Evolutionary conservation across 306 rosid genomes (phyloP).

Genomic region (Sicyos edulis): DNA sequence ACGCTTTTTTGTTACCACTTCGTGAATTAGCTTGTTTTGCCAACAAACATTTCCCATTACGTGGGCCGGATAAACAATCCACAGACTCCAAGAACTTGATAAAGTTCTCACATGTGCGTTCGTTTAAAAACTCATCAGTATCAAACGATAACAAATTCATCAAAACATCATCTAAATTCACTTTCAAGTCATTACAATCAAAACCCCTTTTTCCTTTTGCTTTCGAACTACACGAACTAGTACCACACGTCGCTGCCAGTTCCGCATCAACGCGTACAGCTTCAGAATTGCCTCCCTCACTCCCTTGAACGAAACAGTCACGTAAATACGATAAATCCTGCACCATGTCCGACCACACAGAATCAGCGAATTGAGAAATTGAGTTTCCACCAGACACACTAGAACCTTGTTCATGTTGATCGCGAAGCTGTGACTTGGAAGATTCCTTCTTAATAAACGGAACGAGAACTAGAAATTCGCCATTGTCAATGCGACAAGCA

Average conservation of each 20-base stretch:
- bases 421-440: slow-evolving; percentile 23
- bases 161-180: slow-evolving; percentile 47
- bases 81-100: slow-evolving; percentile 47
- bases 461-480: slow-evolving; percentile 62
- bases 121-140: slow-evolving; percentile 31
- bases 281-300: slow-evolving; percentile 15
- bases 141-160: slow-evolving; percentile 33
- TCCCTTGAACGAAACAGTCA: slow-evolving; percentile 11
- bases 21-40: slow-evolving; percentile 33
- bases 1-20: slow-evolving; percentile 24
- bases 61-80: slow-evolving; percentile 55
- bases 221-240: slow-evolving; percentile 10
- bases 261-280: slow-evolving; percentile 19
- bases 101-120: slow-evolving; percentile 37
- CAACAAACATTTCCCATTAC: slow-evolving; percentile 57
- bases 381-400: slow-evolving; percentile 28
- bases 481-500: slow-evolving; percentile 25
- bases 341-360: slow-evolving; percentile 65
- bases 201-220: slow-evolving; percentile 26
- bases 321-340: slow-evolving; percentile 56
- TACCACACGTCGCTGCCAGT: slow-evolving; percentile 20
- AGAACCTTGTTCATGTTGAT: slow-evolving; percentile 25
- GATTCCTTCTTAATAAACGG: slow-evolving; percentile 55
- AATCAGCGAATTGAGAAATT: slow-evolving; percentile 44
- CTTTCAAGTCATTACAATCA: slow-evolving; percentile 34